Conservation (phyloP, 306 rosid genomes). For the Fragaria nilgerrensis region DNA sequence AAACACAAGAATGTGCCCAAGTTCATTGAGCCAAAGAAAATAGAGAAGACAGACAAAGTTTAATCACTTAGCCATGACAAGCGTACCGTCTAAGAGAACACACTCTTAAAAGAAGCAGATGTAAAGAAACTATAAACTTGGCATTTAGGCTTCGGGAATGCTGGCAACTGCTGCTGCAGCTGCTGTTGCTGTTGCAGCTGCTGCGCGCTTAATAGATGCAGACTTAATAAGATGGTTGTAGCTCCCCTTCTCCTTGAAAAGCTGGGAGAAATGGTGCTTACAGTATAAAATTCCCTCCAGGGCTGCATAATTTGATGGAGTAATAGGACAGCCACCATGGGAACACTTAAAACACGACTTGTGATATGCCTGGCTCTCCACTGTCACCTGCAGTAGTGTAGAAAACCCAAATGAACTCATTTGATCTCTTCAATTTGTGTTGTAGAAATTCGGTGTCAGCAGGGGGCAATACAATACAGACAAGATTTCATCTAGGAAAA, state of each 20-base stretch:
- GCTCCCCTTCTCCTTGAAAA: slow-evolving; percentile 90
- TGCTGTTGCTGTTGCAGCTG: slow-evolving; percentile 26
- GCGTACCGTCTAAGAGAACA: slow-evolving; percentile 7
- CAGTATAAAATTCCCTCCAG: slow-evolving; percentile 90
- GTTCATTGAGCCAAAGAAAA: slow-evolving; percentile 19
- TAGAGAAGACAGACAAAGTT: slow-evolving; percentile 21
- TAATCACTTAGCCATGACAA: slow-evolving; percentile 26
- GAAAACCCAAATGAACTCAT: background rate
- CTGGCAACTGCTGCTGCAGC: slow-evolving; percentile 31
- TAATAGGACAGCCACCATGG: slow-evolving; percentile 85
- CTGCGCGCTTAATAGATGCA: slow-evolving; percentile 63
- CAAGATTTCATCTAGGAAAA: background rate
- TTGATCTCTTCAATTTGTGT: background rate
- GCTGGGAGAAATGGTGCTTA: slow-evolving; percentile 96
- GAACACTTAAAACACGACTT: slow-evolving; percentile 95
- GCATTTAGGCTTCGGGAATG: slow-evolving; percentile 59
- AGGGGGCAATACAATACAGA: background rate
- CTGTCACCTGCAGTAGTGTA: slow-evolving; percentile 66
- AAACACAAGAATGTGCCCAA: slow-evolving; percentile 30
- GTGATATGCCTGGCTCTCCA: slow-evolving; percentile 82
- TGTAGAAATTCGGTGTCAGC: background rate
- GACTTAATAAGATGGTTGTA: slow-evolving; percentile 73
- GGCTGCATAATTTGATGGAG: slow-evolving; percentile 93
- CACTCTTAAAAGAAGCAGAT: slow-evolving; percentile 20
- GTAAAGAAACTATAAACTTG: slow-evolving; percentile 15